phyloP scores from a whole-genome alignment of 805 yeast species.

The Grigorovia transvaalensis region DNA sequence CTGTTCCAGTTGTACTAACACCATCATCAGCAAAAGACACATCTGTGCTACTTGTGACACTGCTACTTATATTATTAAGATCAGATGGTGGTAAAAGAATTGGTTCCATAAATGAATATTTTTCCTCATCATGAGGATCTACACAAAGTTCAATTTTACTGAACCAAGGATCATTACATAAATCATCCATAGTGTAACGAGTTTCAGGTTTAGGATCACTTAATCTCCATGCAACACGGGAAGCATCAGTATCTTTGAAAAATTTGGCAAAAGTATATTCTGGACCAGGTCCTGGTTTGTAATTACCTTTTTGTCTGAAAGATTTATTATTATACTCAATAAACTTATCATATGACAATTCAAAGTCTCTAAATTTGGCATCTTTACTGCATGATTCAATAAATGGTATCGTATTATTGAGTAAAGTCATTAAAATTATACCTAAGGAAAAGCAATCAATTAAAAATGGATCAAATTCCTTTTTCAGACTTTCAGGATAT shows the following conservation, averaged over 20 bases:
- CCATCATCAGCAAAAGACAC: background rate
- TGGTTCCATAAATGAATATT: constrained; percentile 2
- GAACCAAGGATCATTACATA: constrained; percentile 60
- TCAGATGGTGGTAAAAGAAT: background rate
- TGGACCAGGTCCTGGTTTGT: constrained; percentile 53
- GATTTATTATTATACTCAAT: constrained; percentile 32
- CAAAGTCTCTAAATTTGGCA: constrained; percentile 47
- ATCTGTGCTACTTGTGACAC: background rate
- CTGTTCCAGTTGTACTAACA: background rate
- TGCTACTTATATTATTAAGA: background rate
- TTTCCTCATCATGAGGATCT: constrained; percentile 6
- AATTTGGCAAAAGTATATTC: constrained; percentile 63
- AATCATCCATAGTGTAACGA: constrained; percentile 43
- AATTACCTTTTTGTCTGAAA: constrained; percentile 37
- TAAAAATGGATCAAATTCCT: constrained; percentile 49
- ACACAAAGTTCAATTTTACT: constrained; percentile 45
- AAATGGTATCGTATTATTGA: constrained; percentile 54
- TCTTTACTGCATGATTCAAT: constrained; percentile 37
- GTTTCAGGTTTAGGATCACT: constrained; percentile 50
- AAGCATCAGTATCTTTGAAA: constrained; percentile 47
- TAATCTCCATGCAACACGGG: constrained; percentile 65
- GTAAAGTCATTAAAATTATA: constrained; percentile 49
- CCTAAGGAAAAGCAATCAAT: constrained; percentile 73
- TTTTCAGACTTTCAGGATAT: constrained; percentile 25
- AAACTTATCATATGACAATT: constrained; percentile 35